phyloP scores from a whole-genome alignment of 495 filamentous ascomycete genomes.

The Penicillium mononematosum region DNA sequence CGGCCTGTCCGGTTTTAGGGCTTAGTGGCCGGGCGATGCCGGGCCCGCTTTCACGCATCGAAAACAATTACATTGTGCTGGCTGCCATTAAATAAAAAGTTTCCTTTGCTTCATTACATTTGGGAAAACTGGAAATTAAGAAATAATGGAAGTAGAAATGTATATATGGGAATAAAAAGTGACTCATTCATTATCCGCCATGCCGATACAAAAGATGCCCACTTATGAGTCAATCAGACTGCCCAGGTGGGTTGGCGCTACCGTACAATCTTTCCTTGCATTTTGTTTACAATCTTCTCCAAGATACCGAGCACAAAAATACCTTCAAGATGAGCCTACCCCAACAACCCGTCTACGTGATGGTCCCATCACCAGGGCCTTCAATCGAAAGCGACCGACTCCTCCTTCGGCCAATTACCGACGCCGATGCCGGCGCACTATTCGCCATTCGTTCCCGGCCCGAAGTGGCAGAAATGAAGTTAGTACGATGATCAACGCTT shows the following conservation, averaged over 20 bases:
- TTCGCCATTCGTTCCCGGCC: slow-evolving; percentile 20
- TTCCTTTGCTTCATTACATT: not conserved
- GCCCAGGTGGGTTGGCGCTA: slow-evolving; percentile 10
- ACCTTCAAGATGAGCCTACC: slow-evolving; percentile 9
- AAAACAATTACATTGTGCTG: not conserved
- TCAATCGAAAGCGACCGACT: slow-evolving; percentile 26
- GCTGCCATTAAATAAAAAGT: not conserved
- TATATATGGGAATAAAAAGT: not conserved
- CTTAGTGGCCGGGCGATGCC: not conserved
- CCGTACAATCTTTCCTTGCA: not conserved
- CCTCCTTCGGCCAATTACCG: slow-evolving; percentile 20
- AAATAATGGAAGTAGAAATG: not conserved
- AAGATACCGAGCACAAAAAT: not conserved
- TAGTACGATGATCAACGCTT: not conserved
- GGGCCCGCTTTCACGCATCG: not conserved
- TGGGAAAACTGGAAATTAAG: not conserved
- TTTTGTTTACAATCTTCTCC: not conserved
- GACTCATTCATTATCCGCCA: not conserved
- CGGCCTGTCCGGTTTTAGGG: not conserved
- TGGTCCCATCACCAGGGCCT: slow-evolving; percentile 9
- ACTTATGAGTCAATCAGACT: slow-evolving; percentile 2
- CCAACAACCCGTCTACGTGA: slow-evolving; percentile 15
- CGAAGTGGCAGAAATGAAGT: slow-evolving; percentile 28
- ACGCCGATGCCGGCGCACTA: slow-evolving; percentile 18
- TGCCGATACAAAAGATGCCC: not conserved